Percentiles rank a stretch among this genome's conserved stretches.
phyloP scores from a whole-genome alignment of 345 rosid genomes.

The Citrus reticulata region DNA sequence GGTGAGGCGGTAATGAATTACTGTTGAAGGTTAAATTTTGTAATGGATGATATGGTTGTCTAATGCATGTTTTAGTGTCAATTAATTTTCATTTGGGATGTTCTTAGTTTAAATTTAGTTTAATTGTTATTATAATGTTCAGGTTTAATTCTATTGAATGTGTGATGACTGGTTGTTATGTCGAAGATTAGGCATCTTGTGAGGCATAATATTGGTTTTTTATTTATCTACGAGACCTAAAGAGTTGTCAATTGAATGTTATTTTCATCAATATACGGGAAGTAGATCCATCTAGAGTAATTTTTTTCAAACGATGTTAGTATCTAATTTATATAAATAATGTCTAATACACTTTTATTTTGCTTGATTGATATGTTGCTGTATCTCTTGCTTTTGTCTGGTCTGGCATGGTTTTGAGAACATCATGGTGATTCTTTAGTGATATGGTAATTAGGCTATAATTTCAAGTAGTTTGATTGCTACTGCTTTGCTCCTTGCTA shows the following conservation, averaged over 20 bases:
- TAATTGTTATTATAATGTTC: too few species aligned
- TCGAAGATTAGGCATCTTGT: background rate
- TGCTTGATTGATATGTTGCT: background rate
- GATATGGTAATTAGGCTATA: background rate
- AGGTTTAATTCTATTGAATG: background rate
- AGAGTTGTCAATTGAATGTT: background rate
- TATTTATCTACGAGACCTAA: background rate
- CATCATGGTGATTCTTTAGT: background rate
- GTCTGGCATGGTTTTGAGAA: background rate
- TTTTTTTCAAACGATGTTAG: background rate
- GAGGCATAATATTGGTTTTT: background rate
- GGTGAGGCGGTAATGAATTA: background rate
- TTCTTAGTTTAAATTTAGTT: background rate
- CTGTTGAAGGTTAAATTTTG: background rate
- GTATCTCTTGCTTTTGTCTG: background rate
- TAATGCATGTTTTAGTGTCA: background rate
- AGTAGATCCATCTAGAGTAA: background rate
- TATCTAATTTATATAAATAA: background rate
- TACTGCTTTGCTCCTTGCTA: background rate
- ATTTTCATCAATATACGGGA: background rate
- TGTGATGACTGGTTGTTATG: background rate
- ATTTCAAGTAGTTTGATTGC: background rate
- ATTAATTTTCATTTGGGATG: background rate
- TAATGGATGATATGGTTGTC: conserved; percentile 3
- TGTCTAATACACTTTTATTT: background rate